These are phyloP conservation scores for Rutstroemia sp. DNA, from an alignment of 2,329 filamentous ascomycete genomes.

Conservation along the genomic window DNA sequence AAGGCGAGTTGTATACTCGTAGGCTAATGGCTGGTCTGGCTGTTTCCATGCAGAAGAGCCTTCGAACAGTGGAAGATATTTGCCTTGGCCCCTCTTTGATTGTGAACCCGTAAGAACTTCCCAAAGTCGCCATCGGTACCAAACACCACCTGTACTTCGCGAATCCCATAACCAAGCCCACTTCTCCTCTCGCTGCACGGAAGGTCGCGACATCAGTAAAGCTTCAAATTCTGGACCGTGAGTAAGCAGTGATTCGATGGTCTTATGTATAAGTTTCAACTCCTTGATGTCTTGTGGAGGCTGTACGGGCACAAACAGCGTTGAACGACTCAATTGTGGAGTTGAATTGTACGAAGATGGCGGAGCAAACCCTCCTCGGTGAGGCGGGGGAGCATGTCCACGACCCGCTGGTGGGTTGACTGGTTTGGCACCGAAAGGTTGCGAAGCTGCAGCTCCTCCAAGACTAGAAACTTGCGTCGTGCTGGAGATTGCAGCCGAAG, in stretches of 20 bases:
- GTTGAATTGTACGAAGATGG: slow-evolving; percentile 58
- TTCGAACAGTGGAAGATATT: slow-evolving; percentile 64
- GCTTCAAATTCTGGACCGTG: slow-evolving; percentile 87
- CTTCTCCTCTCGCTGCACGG: slow-evolving; percentile 78
- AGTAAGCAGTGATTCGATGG: slow-evolving; percentile 70
- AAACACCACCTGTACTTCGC: slow-evolving; percentile 69
- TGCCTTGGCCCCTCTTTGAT: slow-evolving; percentile 38
- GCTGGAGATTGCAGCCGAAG: slow-evolving; percentile 59
- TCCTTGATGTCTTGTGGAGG: slow-evolving; percentile 72
- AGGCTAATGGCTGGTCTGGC: slow-evolving; percentile 65
- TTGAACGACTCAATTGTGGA: slow-evolving; percentile 32
- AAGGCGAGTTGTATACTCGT: slow-evolving; percentile 70
- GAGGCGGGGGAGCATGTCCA: slow-evolving; percentile 41
- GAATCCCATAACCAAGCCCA: slow-evolving; percentile 95
- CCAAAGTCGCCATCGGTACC: slow-evolving; percentile 91
- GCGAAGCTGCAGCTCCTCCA: slow-evolving; percentile 36
- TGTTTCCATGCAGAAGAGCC: slow-evolving; percentile 69
- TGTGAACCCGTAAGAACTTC: slow-evolving; percentile 66
- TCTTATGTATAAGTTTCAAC: slow-evolving; percentile 79
- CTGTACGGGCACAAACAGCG: slow-evolving; percentile 64
- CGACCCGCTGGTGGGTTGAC: slow-evolving; percentile 40
- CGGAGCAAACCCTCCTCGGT: slow-evolving; percentile 64
- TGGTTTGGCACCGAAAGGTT: slow-evolving; percentile 73
- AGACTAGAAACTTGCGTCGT: slow-evolving; percentile 38
- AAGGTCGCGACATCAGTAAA: slow-evolving; percentile 76